These are phyloP conservation scores for Haematococcus lacustris DNA, from an alignment of 139 green algal genomes.

Conservation along the genomic window DNA sequence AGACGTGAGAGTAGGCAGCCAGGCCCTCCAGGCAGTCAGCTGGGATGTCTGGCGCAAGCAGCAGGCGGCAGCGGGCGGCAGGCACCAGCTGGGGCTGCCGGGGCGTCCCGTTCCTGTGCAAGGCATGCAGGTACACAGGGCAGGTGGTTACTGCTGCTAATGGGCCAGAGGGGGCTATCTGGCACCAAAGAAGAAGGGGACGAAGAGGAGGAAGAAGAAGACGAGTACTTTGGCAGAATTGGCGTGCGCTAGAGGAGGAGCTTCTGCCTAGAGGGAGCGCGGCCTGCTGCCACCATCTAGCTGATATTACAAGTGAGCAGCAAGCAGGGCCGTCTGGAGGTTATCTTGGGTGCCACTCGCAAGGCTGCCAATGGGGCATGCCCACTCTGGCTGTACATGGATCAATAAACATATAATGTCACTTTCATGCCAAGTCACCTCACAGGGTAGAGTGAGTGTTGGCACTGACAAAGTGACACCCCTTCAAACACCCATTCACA, in stretches of 20 bases:
- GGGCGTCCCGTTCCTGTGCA: constrained; percentile 71
- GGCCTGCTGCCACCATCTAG: too few species aligned
- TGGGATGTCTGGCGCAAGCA: constrained; percentile 49
- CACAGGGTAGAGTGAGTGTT: background rate
- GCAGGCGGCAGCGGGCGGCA: constrained; percentile 47
- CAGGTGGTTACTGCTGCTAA: too few species aligned
- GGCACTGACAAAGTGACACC: background rate
- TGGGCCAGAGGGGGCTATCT: too few species aligned
- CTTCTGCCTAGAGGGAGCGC: too few species aligned
- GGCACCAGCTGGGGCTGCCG: constrained; percentile 78
- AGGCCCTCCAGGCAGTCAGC: constrained; percentile 67
- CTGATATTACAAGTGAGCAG: too few species aligned
- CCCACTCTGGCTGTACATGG: too few species aligned
- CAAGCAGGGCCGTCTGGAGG: too few species aligned
- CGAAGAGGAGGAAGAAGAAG: too few species aligned
- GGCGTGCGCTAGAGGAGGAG: background rate
- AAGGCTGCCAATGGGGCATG: too few species aligned
- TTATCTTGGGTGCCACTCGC: too few species aligned
- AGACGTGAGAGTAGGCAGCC: constrained; percentile 78
- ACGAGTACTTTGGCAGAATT: too few species aligned
- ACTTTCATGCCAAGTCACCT: background rate
- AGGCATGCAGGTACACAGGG: background rate
- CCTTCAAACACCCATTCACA: background rate
- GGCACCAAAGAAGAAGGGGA: too few species aligned
- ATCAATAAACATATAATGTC: background rate